Conservation (phyloP, 2,329 filamentous ascomycete species). For the Ilyonectria mors-panacis region DNA sequence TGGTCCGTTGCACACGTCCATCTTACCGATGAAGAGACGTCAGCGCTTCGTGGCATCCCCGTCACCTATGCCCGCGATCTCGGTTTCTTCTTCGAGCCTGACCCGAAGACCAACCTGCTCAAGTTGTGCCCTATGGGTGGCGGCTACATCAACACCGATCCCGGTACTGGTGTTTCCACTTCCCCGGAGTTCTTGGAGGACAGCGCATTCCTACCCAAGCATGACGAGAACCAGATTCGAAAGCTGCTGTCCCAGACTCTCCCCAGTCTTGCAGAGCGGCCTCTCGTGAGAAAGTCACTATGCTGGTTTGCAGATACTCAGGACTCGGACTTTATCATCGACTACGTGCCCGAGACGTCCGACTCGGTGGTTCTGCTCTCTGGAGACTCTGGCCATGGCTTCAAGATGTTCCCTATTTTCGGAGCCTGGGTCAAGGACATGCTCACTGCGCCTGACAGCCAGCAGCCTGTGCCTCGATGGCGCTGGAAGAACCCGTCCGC, state of each 20-base stretch:
- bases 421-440: constrained; percentile 68
- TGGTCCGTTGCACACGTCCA: constrained; percentile 74
- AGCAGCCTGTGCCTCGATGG: constrained; percentile 64
- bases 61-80: constrained; percentile 74
- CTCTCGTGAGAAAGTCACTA: constrained; percentile 69
- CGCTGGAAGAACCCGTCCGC: constrained; percentile 61
- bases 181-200: constrained; percentile 50
- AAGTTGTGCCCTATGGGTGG: constrained; percentile 74
- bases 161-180: constrained; percentile 56
- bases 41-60: constrained; percentile 69
- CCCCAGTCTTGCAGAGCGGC: constrained; percentile 66
- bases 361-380: constrained; percentile 64
- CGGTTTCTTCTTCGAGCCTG: constrained; percentile 77
- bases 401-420: constrained; percentile 75
- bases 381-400: constrained; percentile 74
- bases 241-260: constrained; percentile 66
- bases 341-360: constrained; percentile 67
- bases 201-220: constrained; percentile 65
- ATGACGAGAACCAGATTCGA: constrained; percentile 68
- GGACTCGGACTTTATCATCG: constrained; percentile 73
- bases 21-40: constrained; percentile 68
- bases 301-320: constrained; percentile 76
- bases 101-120: constrained; percentile 69
- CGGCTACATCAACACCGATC: constrained; percentile 65
- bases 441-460: constrained; percentile 54